Evolutionary conservation across 208 protist genomes (phyloP).

Genomic region (Blechomonas ayalai): DNA sequence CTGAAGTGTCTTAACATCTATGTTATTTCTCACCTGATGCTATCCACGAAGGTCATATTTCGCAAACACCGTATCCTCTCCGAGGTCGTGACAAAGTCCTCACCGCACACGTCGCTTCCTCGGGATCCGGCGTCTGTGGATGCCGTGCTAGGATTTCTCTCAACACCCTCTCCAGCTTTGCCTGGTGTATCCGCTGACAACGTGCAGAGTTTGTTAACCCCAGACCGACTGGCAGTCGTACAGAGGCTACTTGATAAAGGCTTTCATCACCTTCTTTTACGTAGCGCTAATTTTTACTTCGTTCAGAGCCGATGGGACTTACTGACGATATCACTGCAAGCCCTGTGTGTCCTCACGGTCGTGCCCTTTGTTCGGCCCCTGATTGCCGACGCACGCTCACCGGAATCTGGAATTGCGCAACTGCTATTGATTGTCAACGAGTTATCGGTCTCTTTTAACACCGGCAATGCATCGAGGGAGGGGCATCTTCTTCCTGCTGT

Average conservation of each 20-base stretch:
- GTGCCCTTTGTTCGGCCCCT: conserved; percentile 63
- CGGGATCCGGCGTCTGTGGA: conserved; percentile 62
- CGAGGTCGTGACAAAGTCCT: conserved; percentile 54
- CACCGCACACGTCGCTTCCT: conserved; percentile 51
- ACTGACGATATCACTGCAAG: conserved; percentile 61
- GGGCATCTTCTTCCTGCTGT: conserved; percentile 65
- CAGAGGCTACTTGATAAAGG: conserved; percentile 53
- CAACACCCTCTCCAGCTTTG: conserved; percentile 31
- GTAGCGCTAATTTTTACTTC: conserved; percentile 73
- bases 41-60: conserved; percentile 77
- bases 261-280: conserved; percentile 60
- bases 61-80: conserved; percentile 71
- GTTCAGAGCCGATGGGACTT: conserved; percentile 72
- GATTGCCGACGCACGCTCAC: conserved; percentile 48
- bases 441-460: conserved; percentile 45
- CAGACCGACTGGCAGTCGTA: conserved; percentile 46
- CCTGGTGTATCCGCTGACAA: conserved; percentile 67
- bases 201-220: conserved; percentile 67
- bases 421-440: conserved; percentile 74
- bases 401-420: conserved; percentile 69
- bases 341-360: conserved; percentile 63
- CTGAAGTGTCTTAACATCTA: conserved; percentile 78
- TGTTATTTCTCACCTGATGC: conserved; percentile 72
- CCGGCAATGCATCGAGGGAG: conserved; percentile 56
- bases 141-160: conserved; percentile 59